Evolutionary conservation across 1,139 yeast genomes (phyloP).

Genomic region (Geotrichum citri-aurantii): DNA sequence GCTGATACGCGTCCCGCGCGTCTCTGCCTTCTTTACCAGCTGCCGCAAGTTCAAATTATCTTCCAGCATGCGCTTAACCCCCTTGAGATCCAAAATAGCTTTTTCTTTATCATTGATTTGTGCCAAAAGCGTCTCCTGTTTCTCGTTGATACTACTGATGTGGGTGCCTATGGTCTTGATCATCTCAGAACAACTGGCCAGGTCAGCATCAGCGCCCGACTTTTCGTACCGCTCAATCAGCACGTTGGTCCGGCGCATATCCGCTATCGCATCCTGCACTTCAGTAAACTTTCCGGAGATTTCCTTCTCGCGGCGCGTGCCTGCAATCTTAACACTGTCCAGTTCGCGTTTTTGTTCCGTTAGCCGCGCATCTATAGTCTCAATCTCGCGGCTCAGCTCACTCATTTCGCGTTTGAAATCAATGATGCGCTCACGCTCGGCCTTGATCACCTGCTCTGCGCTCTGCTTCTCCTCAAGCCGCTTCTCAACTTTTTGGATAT

Average conservation of each 20-base stretch:
- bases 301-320: constrained; percentile 19
- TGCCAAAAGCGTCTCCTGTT: constrained; percentile 21
- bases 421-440: constrained; percentile 26
- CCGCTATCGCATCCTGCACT: constrained; percentile 17
- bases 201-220: constrained; percentile 13
- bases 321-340: constrained; percentile 19
- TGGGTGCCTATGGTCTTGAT: constrained; percentile 16
- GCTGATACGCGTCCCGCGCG: constrained; percentile 31
- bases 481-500: constrained; percentile 42
- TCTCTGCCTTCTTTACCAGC: constrained; percentile 36
- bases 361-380: constrained; percentile 16
- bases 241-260: constrained; percentile 17
- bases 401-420: constrained; percentile 16
- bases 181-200: constrained; percentile 19
- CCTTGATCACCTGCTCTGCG: constrained; percentile 30
- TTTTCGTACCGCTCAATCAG: constrained; percentile 20
- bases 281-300: constrained; percentile 16
- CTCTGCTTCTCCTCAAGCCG: constrained; percentile 24
- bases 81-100: constrained; percentile 44
- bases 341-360: constrained; percentile 20
- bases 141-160: constrained; percentile 18
- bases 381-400: constrained; percentile 12
- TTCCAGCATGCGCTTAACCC: constrained; percentile 48
- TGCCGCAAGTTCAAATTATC: constrained; percentile 51
- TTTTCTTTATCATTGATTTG: constrained; percentile 33